Percentiles rank a stretch among this genome's conserved stretches.
phyloP scores from a whole-genome alignment of 2,329 filamentous ascomycete genomes.

The Exserohilum turcica region DNA sequence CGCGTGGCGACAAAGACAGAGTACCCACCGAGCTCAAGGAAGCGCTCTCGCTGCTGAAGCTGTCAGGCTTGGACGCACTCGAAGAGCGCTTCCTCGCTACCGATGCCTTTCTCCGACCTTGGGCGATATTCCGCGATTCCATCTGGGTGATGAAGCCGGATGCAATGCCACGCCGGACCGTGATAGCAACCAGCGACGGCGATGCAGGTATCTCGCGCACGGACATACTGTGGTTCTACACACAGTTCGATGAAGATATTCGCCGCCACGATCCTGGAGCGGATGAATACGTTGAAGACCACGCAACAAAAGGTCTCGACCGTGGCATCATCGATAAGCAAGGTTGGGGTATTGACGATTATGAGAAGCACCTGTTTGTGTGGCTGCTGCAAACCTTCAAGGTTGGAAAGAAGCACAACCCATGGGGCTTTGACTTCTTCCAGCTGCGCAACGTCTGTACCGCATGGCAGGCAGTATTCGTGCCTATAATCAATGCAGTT shows the following conservation, averaged over 20 bases:
- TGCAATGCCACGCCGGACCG: constrained; percentile 14
- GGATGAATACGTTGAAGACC: constrained; percentile 17
- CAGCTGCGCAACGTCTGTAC: constrained; percentile 32
- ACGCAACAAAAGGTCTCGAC: constrained; percentile 15
- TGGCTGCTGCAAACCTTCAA: constrained; percentile 42
- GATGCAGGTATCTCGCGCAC: constrained; percentile 22
- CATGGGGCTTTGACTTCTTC: constrained; percentile 37
- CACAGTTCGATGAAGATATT: constrained; percentile 34
- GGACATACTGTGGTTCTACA: constrained; percentile 43
- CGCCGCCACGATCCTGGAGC: constrained; percentile 34
- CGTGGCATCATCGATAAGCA: constrained; percentile 34
- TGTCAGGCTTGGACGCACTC: constrained; percentile 27
- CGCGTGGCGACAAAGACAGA: constrained; percentile 19
- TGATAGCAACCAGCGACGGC: neutral
- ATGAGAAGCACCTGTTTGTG: constrained; percentile 41
- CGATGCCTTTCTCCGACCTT: constrained; percentile 39
- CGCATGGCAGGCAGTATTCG: constrained; percentile 37
- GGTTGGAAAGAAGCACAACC: constrained; percentile 38
- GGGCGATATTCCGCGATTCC: constrained; percentile 38
- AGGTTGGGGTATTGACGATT: constrained; percentile 31
- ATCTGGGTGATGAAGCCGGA: constrained; percentile 28
- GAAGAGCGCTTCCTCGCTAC: constrained; percentile 37
- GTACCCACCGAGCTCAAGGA: constrained; percentile 23
- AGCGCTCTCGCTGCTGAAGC: constrained; percentile 32
- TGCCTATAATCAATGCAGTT: constrained; percentile 40